Conservation (phyloP, 352 stramenopile species). For the Blastocystis sp. region DNA sequence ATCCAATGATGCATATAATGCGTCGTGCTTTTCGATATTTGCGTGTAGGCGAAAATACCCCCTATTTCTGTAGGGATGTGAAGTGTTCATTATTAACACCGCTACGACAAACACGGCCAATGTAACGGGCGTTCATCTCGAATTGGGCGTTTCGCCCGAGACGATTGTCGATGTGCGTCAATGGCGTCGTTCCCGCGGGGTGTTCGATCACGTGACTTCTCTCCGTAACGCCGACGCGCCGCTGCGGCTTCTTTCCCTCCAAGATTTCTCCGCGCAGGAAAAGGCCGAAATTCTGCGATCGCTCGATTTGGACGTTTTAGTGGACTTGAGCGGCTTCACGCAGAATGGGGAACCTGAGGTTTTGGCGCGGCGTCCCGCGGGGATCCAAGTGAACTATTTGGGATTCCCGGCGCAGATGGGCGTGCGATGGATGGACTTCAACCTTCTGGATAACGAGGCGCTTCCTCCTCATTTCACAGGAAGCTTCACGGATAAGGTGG, state of each 20-base stretch:
- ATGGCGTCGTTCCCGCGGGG: not conserved
- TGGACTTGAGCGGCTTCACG: constrained; percentile 23
- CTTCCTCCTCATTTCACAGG: not conserved
- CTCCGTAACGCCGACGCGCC: not conserved
- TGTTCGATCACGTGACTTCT: not conserved
- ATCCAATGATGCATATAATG: constrained; percentile 56
- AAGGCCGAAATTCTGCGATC: not conserved
- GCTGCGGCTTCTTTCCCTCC: not conserved
- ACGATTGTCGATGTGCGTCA: not conserved
- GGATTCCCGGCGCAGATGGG: constrained; percentile 20
- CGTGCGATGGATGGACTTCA: constrained; percentile 26
- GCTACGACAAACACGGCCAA: not conserved
- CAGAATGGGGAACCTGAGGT: not conserved
- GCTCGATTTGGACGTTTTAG: constrained; percentile 11
- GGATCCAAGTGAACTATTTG: constrained; percentile 41
- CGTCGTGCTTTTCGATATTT: not conserved
- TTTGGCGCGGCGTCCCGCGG: not conserved
- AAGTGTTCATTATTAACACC: constrained; percentile 35
- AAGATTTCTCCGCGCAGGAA: not conserved
- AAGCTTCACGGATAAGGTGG: not conserved
- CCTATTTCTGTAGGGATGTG: not conserved
- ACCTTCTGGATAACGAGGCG: not conserved
- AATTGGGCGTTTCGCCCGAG: not conserved
- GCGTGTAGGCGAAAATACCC: not conserved
- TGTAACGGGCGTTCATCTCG: not conserved